Conservation (phyloP, 106 monocot species). For the Phalaenopsis equestris region DNA sequence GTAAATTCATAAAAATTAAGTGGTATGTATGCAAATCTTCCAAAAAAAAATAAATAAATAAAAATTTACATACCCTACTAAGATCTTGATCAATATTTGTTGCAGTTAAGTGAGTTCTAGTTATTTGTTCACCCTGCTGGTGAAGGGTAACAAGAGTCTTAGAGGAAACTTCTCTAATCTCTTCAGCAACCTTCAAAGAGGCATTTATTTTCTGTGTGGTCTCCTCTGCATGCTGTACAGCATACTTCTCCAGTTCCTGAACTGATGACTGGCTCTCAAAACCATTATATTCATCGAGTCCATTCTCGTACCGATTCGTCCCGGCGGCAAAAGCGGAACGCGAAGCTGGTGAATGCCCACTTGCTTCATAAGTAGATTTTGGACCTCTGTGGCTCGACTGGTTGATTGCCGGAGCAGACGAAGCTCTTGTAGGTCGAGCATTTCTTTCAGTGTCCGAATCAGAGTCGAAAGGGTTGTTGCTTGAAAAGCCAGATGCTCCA, state of each 20-base stretch:
- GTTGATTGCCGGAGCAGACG: conserved; percentile 19
- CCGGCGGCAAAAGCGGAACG: not conserved
- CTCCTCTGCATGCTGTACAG: conserved; percentile 70
- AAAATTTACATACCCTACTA: conserved; percentile 49
- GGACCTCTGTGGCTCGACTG: not conserved
- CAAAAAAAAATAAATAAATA: not conserved
- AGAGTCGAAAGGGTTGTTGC: conserved; percentile 42
- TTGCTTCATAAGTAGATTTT: conserved; percentile 13
- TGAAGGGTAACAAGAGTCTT: conserved; percentile 68
- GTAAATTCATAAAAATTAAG: too few species aligned
- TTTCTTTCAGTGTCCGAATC: conserved; percentile 38
- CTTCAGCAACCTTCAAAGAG: conserved; percentile 78
- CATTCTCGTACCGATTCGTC: conserved; percentile 41
- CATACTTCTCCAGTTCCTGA: conserved; percentile 74
- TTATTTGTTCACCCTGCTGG: conserved; percentile 89
- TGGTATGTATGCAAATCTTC: not conserved
- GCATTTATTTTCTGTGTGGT: conserved; percentile 61
- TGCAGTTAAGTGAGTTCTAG: conserved; percentile 53
- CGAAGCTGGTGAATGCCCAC: conserved; percentile 12
- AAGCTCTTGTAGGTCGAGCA: conserved; percentile 14
- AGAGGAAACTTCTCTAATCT: conserved; percentile 76
- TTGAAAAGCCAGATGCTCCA: not conserved
- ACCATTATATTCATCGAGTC: conserved; percentile 37
- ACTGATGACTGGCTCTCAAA: conserved; percentile 61
- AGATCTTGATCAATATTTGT: conserved; percentile 71